Conservation (phyloP, 805 yeast genomes). For the Sugiyamaella floridensis region DNA sequence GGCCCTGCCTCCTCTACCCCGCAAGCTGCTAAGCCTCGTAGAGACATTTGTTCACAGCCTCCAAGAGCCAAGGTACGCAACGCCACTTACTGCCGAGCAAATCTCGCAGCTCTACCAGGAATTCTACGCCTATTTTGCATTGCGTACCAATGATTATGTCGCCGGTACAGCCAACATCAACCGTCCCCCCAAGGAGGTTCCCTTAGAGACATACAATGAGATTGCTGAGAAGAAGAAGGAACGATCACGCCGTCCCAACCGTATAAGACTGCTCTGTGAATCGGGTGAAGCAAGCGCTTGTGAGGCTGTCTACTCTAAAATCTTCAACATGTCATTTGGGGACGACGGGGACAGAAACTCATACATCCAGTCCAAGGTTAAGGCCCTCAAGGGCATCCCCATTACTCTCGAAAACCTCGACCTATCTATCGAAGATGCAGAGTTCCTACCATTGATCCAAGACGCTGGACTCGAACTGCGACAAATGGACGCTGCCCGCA, state of each 20-base stretch:
- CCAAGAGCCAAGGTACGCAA: constrained; percentile 33
- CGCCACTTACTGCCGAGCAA: constrained; percentile 33
- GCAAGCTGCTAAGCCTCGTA: constrained; percentile 13
- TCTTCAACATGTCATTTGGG: constrained; percentile 28
- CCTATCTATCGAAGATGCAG: constrained; percentile 15
- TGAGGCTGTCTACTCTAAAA: constrained; percentile 30
- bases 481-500: constrained; percentile 24
- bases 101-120: constrained; percentile 36
- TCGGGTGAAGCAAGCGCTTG: constrained; percentile 34
- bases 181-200: constrained; percentile 27
- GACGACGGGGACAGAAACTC: constrained; percentile 24
- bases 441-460: constrained; percentile 9
- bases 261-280: constrained; percentile 24
- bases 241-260: constrained; percentile 21
- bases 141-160: constrained; percentile 23
- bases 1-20: constrained; percentile 13
- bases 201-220: constrained; percentile 30
- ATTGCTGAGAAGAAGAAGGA: constrained; percentile 28
- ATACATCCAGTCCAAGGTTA: constrained; percentile 24
- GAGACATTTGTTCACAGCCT: constrained; percentile 25
- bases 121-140: constrained; percentile 30
- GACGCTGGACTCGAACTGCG: constrained; percentile 16
- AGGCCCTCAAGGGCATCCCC: constrained; percentile 23
- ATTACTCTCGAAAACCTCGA: constrained; percentile 29
- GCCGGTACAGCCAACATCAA: constrained; percentile 15